A percentile compares a stretch with the other conserved stretches of the same genome.
Conservation (phyloP, 805 yeast species). For the Ogataea trehaloabstinens region DNA sequence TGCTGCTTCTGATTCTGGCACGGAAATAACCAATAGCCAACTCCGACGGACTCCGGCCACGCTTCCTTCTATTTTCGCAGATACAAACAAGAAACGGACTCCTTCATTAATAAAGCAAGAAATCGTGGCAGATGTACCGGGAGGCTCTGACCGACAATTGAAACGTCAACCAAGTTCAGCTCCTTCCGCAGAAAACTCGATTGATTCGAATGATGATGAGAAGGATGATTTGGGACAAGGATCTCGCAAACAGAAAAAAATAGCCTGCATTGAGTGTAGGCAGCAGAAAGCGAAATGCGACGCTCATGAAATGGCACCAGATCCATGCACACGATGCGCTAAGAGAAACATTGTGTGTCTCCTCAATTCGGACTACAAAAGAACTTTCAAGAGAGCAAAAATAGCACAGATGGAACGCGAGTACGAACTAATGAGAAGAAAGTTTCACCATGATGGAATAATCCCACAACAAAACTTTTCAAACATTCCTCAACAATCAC, state of each 20-base stretch:
- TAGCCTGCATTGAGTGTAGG: constrained; percentile 95
- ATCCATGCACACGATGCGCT: constrained; percentile 78
- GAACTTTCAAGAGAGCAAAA: constrained; percentile 86
- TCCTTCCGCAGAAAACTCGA: too few species aligned
- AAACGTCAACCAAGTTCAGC: too few species aligned
- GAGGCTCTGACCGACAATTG: too few species aligned
- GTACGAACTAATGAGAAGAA: constrained; percentile 57
- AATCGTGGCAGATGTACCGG: too few species aligned
- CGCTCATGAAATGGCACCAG: constrained; percentile 71
- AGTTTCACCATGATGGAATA: constrained; percentile 9
- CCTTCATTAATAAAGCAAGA: too few species aligned
- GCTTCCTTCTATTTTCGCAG: not conserved
- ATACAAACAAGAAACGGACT: not conserved
- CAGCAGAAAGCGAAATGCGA: constrained; percentile 94
- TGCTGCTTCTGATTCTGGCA: too few species aligned
- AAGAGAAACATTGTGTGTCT: constrained; percentile 70
- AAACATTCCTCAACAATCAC: too few species aligned
- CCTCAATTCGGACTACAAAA: constrained; percentile 75
- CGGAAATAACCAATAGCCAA: too few species aligned
- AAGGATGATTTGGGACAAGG: not conserved
- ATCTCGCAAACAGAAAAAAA: constrained; percentile 40
- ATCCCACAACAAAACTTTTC: not conserved
- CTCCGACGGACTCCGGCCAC: too few species aligned
- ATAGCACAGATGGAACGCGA: constrained; percentile 82
- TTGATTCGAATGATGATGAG: too few species aligned